phyloP scores from a whole-genome alignment of 164 flowering plant species.

The Santalum album region DNA sequence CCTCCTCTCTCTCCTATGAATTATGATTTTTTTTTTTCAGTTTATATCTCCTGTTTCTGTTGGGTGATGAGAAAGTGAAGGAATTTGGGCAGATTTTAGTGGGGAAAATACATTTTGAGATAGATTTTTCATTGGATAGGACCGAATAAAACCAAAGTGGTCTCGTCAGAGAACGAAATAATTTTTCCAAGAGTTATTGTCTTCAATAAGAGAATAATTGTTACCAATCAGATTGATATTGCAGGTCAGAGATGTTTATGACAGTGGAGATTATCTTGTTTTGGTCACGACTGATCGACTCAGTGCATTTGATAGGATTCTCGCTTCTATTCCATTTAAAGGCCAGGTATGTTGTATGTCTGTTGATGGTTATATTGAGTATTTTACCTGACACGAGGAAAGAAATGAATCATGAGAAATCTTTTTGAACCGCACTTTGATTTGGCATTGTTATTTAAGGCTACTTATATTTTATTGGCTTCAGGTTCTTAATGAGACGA shows the following conservation, averaged over 20 bases:
- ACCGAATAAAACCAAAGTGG: background rate
- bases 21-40: too few species aligned
- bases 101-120: too few species aligned
- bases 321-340: conserved; percentile 95
- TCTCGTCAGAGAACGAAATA: too few species aligned
- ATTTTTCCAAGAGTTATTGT: too few species aligned
- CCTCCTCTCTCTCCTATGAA: too few species aligned
- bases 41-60: background rate
- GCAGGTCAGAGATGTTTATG: conserved; percentile 90
- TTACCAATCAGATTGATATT: conserved; percentile 2
- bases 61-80: background rate
- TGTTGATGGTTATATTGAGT: background rate
- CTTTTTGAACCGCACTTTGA: background rate
- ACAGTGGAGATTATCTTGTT: conserved; percentile 84
- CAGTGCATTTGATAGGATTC: conserved; percentile 88
- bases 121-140: background rate
- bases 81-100: background rate
- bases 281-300: conserved; percentile 92
- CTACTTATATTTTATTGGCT: background rate
- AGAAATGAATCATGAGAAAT: background rate
- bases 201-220: background rate
- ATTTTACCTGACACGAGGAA: background rate
- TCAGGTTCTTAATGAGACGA: conserved; percentile 91
- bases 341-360: conserved; percentile 53
- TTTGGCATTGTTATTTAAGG: background rate